phyloP scores from a whole-genome alignment of 1,284 basidiomycete species.

The Ganoderma meredithae region DNA sequence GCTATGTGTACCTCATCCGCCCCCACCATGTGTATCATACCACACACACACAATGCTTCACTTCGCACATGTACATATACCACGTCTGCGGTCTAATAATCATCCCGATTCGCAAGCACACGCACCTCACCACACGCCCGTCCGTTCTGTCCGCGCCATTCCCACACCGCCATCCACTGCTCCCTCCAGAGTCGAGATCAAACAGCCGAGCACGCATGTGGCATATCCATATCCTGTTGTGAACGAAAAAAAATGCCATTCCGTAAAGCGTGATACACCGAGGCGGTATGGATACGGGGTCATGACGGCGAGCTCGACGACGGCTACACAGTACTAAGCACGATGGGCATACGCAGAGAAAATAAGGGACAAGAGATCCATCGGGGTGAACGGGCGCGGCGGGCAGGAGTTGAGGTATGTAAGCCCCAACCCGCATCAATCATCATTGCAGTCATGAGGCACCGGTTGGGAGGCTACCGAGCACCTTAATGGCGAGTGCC shows the following conservation, averaged over 20 bases:
- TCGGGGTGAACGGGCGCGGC: slow-evolving; percentile 23
- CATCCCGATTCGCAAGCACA: slow-evolving; percentile 11
- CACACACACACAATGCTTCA: background rate
- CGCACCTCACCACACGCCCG: background rate
- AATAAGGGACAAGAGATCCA: slow-evolving; percentile 20
- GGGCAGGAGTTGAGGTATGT: slow-evolving; percentile 22
- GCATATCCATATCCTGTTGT: slow-evolving; percentile 6
- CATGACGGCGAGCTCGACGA: slow-evolving; percentile 9
- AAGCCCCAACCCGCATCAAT: slow-evolving; percentile 26
- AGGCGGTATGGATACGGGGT: slow-evolving; percentile 14
- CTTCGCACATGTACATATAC: slow-evolving; percentile 7
- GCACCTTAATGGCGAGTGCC: slow-evolving; percentile 10
- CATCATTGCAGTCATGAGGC: slow-evolving; percentile 25
- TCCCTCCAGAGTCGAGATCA: background rate
- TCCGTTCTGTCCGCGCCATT: background rate
- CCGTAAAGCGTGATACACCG: slow-evolving; percentile 18
- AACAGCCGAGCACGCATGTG: slow-evolving; percentile 1
- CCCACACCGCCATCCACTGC: background rate
- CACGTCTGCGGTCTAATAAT: slow-evolving; percentile 1
- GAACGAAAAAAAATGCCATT: slow-evolving; percentile 3
- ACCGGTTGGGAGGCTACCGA: slow-evolving; percentile 19
- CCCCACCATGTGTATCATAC: slow-evolving; percentile 22
- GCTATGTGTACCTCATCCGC: slow-evolving; percentile 17
- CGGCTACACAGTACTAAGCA: slow-evolving; percentile 1
- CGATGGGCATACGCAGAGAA: slow-evolving; percentile 13